Conservation (phyloP, 805 yeast species). For the Metschnikowia chrysomelidarum region DNA sequence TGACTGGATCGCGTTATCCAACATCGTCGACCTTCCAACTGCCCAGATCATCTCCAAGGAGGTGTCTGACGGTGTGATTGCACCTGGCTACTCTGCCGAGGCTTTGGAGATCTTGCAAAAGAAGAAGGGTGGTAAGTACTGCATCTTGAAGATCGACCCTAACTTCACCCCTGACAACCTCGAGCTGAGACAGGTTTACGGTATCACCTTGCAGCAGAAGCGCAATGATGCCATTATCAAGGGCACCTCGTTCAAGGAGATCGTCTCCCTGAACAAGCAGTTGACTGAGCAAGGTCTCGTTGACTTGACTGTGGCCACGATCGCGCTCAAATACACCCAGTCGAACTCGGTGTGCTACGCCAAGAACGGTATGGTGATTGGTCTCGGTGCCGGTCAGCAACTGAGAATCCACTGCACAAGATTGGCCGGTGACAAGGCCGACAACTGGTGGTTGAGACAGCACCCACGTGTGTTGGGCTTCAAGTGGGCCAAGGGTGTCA, state of each 20-base stretch:
- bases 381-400: conserved; percentile 99
- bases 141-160: conserved; percentile 95
- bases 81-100: conserved; percentile 93
- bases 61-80: conserved; percentile 98
- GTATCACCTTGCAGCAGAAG: conserved; percentile 92
- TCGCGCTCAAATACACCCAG: conserved; percentile 96
- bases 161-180: conserved; percentile 75
- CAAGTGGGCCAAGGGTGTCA: conserved; percentile 97
- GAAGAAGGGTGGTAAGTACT: conserved; percentile 97
- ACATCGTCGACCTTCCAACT: conserved; percentile 93
- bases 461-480: conserved; percentile 91
- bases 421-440: conserved; percentile 98
- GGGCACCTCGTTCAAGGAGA: conserved; percentile 85
- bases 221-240: conserved; percentile 96
- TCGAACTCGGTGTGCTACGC: conserved; percentile 98
- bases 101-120: conserved; percentile 84
- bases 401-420: conserved; percentile 99
- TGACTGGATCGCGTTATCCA: conserved; percentile 95
- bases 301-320: conserved; percentile 95
- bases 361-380: conserved; percentile 98
- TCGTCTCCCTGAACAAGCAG: conserved; percentile 81
- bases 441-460: conserved; percentile 99
- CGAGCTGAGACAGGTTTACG: conserved; percentile 95
- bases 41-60: conserved; percentile 96
- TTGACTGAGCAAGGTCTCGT: conserved; percentile 89